A percentile compares a stretch with the other conserved stretches of the same genome.
Evolutionary conservation across 2,329 filamentous ascomycete genomes (phyloP).

Genomic region (Ophiostoma pallidulum): DNA sequence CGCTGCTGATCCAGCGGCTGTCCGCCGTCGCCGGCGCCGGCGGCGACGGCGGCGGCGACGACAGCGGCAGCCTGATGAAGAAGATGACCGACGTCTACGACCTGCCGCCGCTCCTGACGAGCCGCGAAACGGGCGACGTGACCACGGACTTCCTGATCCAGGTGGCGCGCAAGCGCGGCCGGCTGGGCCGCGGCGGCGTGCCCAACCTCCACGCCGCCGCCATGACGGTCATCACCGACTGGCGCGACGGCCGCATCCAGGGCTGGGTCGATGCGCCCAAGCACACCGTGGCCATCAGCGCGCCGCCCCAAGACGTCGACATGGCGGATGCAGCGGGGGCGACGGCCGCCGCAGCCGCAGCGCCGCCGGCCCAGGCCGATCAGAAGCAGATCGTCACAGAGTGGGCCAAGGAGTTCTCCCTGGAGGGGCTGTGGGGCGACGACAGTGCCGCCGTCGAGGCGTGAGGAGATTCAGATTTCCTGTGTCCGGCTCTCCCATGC

Average conservation of each 20-base stretch:
- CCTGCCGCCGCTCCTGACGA: conserved; percentile 65
- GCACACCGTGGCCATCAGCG: conserved; percentile 43
- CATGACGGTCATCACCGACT: conserved; percentile 91
- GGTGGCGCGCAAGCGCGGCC: conserved; percentile 84
- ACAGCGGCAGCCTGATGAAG: conserved; percentile 54
- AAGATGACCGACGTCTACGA: conserved; percentile 79
- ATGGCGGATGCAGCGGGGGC: background rate
- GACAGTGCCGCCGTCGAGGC: conserved; percentile 43
- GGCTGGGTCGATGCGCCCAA: conserved; percentile 78
- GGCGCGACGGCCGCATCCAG: conserved; percentile 89
- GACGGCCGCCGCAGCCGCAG: conserved; percentile 24
- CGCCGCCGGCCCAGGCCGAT: conserved; percentile 38
- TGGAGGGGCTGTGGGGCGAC: conserved; percentile 86
- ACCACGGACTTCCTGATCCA: conserved; percentile 91
- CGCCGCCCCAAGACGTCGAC: conserved; percentile 19
- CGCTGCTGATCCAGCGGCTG: conserved; percentile 72
- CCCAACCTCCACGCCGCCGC: conserved; percentile 83
- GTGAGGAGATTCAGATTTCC: conserved; percentile 20
- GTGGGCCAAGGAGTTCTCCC: conserved; percentile 90
- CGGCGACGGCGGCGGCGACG: conserved; percentile 20
- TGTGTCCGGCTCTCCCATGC: conserved; percentile 1
- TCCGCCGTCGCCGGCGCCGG: conserved; percentile 45
- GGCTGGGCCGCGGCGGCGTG: conserved; percentile 79
- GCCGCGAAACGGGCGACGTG: conserved; percentile 54
- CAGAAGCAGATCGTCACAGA: conserved; percentile 84